These are phyloP conservation scores for Scleroderma bovista DNA, from an alignment of 768 basidiomycete species.

Conservation along the genomic window DNA sequence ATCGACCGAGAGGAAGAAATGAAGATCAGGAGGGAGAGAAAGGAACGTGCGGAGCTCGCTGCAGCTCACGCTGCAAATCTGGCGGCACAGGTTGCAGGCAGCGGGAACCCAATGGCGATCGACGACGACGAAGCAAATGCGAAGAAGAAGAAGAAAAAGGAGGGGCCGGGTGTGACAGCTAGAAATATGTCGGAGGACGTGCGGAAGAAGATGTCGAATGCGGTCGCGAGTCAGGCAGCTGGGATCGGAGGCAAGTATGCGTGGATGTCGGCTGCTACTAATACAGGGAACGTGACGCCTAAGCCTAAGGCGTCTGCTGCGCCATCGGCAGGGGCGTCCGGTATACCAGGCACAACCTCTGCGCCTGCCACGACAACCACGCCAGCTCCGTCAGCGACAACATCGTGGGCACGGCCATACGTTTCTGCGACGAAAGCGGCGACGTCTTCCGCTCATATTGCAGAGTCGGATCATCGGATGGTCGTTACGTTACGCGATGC, in stretches of 20 bases:
- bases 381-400: conserved; percentile 25
- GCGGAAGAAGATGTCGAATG: conserved; percentile 87
- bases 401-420: conserved; percentile 60
- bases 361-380: conserved; percentile 28
- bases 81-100: conserved; percentile 49
- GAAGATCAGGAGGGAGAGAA: conserved; percentile 66
- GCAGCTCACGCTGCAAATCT: conserved; percentile 64
- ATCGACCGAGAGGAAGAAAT: conserved; percentile 83
- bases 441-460: conserved; percentile 25
- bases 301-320: conserved; percentile 32
- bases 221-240: conserved; percentile 84
- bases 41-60: conserved; percentile 67
- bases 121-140: conserved; percentile 50
- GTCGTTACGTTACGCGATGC: conserved; percentile 72
- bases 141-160: conserved; percentile 78
- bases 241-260: conserved; percentile 78
- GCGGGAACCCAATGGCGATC: conserved; percentile 20
- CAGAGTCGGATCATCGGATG: conserved; percentile 55
- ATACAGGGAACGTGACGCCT: conserved; percentile 37
- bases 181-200: conserved; percentile 90
- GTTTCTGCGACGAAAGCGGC: conserved; percentile 46
- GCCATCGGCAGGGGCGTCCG: conserved; percentile 25
- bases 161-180: conserved; percentile 78
- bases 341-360: conserved; percentile 20
- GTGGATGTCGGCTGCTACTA: conserved; percentile 82